Evolutionary conservation across 345 rosid genomes (phyloP).

Genomic region (Noccaea caerulescens): DNA sequence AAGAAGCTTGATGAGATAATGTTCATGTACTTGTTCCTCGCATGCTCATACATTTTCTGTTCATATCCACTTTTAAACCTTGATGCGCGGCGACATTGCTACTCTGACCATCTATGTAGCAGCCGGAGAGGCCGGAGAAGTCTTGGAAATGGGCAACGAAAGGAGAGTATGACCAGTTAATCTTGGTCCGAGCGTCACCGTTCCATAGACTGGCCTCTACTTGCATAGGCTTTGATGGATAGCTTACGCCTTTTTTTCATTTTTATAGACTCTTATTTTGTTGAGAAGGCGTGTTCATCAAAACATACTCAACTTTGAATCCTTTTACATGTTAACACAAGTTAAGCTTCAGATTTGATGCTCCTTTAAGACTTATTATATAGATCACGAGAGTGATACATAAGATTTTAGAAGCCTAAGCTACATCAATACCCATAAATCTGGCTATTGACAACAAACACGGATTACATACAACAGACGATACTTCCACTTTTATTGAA

Average conservation of each 20-base stretch:
- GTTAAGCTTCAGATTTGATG: no score
- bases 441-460: no score
- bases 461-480: no score
- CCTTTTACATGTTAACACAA: no score
- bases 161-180: conserved; percentile 63
- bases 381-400: no score
- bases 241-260: conserved; percentile 52
- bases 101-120: conserved; percentile 39
- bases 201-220: conserved; percentile 72
- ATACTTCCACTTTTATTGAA: no score
- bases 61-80: conserved; percentile 36
- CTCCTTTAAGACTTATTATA: no score
- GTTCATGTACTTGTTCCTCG: conserved; percentile 19
- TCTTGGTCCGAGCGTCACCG: conserved; percentile 56
- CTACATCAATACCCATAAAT: no score
- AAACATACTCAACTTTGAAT: no score
- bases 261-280: conserved; percentile 68
- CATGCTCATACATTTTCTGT: conserved; percentile 22
- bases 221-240: conserved; percentile 62
- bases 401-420: no score
- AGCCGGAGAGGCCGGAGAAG: conserved; percentile 53
- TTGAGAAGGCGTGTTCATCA: no score
- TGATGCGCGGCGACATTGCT: conserved; percentile 26
- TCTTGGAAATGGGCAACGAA: conserved; percentile 59
- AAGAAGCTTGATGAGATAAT: no score